A percentile compares a stretch with the other conserved stretches of the same genome.
These are phyloP conservation scores for Prototheca cutis DNA, from an alignment of 163 green algal species.

Conservation along the genomic window DNA sequence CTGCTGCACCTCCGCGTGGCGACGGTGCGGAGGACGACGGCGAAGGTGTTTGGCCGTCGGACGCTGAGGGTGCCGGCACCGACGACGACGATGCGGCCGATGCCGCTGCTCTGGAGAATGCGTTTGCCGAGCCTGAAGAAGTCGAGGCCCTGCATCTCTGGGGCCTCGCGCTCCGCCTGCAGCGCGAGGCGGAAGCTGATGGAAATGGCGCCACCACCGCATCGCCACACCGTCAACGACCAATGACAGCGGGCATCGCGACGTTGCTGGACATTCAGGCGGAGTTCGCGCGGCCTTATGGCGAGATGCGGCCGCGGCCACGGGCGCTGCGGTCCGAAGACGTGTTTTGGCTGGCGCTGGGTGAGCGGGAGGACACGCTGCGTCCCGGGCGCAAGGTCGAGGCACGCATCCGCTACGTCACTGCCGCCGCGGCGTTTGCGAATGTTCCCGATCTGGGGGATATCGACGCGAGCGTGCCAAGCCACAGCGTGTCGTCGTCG, in stretches of 20 bases:
- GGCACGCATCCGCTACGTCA: slow-evolving; percentile 30
- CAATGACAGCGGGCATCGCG: slow-evolving; percentile 8
- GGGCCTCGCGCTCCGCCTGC: not conserved
- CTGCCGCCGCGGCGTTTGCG: not conserved
- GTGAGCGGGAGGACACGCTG: slow-evolving; percentile 43
- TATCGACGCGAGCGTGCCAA: slow-evolving; percentile 20
- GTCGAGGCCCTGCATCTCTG: slow-evolving; percentile 13
- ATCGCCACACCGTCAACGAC: not conserved
- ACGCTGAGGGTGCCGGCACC: not conserved
- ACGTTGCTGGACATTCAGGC: slow-evolving; percentile 57
- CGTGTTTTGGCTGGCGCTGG: slow-evolving; percentile 36
- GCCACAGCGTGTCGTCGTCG: not conserved
- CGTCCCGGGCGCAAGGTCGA: slow-evolving; percentile 45
- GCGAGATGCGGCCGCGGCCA: slow-evolving; percentile 43
- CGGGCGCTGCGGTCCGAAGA: no score
- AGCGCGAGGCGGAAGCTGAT: slow-evolving; percentile 17
- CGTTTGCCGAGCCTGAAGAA: slow-evolving; percentile 15
- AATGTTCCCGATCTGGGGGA: slow-evolving; percentile 27
- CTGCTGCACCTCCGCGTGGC: no score
- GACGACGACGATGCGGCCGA: slow-evolving; percentile 12
- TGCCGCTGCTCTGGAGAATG: slow-evolving; percentile 31
- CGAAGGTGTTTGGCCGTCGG: no score
- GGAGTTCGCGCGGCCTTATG: slow-evolving; percentile 47
- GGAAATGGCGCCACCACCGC: not conserved
- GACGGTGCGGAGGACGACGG: no score